phyloP scores from a whole-genome alignment of 2,329 filamentous ascomycete species.

The Venturia carpophila region DNA sequence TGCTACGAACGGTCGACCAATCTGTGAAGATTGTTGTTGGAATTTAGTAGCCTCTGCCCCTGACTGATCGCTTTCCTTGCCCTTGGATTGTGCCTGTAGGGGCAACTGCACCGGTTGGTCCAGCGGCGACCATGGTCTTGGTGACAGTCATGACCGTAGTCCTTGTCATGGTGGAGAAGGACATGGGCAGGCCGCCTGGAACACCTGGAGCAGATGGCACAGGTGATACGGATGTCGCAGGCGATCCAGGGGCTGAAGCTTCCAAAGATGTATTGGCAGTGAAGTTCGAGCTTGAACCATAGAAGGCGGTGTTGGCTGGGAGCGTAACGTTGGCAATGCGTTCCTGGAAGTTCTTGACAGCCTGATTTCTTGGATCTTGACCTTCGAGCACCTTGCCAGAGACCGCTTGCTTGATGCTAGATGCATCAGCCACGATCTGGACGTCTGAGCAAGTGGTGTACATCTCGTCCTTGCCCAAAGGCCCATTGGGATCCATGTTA shows the following conservation, averaged over 20 bases:
- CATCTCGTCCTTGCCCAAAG: slow-evolving; percentile 46
- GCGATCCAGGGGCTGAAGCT: not conserved
- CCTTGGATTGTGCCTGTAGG: not conserved
- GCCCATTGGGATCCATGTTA: slow-evolving; percentile 32
- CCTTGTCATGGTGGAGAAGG: not conserved
- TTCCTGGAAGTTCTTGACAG: slow-evolving; percentile 14
- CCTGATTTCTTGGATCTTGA: slow-evolving; percentile 4
- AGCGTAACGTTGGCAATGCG: slow-evolving; percentile 17
- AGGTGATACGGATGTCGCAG: not conserved
- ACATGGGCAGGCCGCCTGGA: not conserved
- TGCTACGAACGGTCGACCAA: not conserved
- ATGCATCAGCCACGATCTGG: slow-evolving; percentile 29
- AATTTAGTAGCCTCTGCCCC: not conserved
- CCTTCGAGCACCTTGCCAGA: slow-evolving; percentile 19
- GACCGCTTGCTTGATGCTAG: slow-evolving; percentile 14
- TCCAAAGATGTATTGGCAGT: not conserved
- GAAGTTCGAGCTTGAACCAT: slow-evolving; percentile 13
- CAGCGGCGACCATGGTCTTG: not conserved
- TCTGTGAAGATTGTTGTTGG: not conserved
- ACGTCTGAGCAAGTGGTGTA: slow-evolving; percentile 54
- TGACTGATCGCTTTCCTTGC: not conserved
- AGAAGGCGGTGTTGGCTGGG: slow-evolving; percentile 13
- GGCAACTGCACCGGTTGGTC: not conserved
- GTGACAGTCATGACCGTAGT: not conserved
- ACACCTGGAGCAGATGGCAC: not conserved